A percentile compares a stretch with the other conserved stretches of the same genome.
phyloP scores from a whole-genome alignment of 805 yeast genomes.

The Citeromyces nyonsensis region DNA sequence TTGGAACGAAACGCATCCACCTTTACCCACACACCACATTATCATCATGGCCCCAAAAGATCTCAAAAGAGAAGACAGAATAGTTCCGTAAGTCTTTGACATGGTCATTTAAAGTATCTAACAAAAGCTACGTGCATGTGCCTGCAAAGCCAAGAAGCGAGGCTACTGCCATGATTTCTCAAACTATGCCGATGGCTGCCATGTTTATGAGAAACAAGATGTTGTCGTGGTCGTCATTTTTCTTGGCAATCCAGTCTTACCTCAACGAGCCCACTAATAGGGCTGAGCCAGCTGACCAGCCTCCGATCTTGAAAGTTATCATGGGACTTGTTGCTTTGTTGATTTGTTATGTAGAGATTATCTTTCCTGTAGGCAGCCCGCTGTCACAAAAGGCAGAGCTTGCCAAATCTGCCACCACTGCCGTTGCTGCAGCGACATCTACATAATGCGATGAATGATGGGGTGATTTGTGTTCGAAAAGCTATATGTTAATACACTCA shows the following conservation, averaged over 20 bases:
- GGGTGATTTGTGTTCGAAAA: too few relatives aligned
- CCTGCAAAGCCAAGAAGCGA: slow-evolving; percentile 29
- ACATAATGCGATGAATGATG: too few relatives aligned
- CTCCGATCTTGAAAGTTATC: slow-evolving; percentile 27
- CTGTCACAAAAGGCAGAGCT: too few relatives aligned
- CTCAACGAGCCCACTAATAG: slow-evolving; percentile 20
- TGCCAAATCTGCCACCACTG: too few relatives aligned
- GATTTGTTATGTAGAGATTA: slow-evolving; percentile 33
- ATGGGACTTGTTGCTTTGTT: slow-evolving; percentile 30
- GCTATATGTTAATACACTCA: too few relatives aligned
- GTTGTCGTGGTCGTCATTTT: slow-evolving; percentile 37
- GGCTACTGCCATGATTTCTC: slow-evolving; percentile 30
- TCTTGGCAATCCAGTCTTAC: slow-evolving; percentile 33
- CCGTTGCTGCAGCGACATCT: too few relatives aligned
- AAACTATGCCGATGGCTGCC: slow-evolving; percentile 46
- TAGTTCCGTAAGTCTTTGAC: background rate
- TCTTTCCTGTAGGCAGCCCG: slow-evolving; percentile 20
- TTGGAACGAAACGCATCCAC: too few relatives aligned
- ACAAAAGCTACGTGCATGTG: slow-evolving; percentile 22
- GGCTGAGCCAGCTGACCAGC: slow-evolving; percentile 17
- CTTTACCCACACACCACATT: too few relatives aligned
- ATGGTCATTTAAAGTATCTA: background rate
- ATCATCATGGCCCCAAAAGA: background rate
- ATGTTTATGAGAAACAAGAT: slow-evolving; percentile 44
- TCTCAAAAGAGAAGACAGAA: background rate